Evolutionary conservation across 2,329 filamentous ascomycete species (phyloP), one percentile per base, ranked within the genome.

Genomic region (Balansia obtecta): DNA sequence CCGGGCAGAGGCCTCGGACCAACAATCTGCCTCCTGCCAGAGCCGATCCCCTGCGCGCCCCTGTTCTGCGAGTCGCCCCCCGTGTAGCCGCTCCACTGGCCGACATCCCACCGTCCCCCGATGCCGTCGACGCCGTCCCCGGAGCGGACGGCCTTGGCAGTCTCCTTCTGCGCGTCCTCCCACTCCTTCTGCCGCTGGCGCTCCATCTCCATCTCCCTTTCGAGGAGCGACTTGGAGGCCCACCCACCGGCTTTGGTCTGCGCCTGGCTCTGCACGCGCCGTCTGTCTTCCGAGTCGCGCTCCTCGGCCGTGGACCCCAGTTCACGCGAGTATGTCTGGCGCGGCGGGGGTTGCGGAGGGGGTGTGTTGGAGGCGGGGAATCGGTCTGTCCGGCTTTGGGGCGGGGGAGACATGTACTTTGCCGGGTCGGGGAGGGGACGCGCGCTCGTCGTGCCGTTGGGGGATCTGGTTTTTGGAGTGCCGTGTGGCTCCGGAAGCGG

Each of bases 181-280:
- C 87, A 90, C 63, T 90, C 86, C 50, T 74, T 76, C 67, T 90
- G 86, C 13, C 85, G 73, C 68, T 88, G 79, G 9, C 86, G 74
- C 65, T 90, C 86, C 62, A 84, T 73, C 64, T 90, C 85, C 83
- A 89, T 88, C 66, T 90, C 86, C 30, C 83, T 79, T 67, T 89
- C 86, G 1, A 89, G 75, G 10, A 89, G 72, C 0, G 82, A 85
- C 68, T 84, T 86, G 55, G 75, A 75, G 1, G 80, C 80, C 76
- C 76, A 80, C 0, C 78, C 80, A 30, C 71, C 76, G 1, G 80
- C 77, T 62, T 80, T 81, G 18, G 80, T 83, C 62, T 77, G 74
- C 46, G 69, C 65, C 60, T 85, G 81, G 11, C 76, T 72, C 48
- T 77, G 74, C 1, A 68, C 66, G 12, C 82, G 79, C 3, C 79